Percentiles rank a stretch among this genome's conserved stretches.
Evolutionary conservation across 805 yeast genomes (phyloP).

Genomic region (Yarrowia sp.): DNA sequence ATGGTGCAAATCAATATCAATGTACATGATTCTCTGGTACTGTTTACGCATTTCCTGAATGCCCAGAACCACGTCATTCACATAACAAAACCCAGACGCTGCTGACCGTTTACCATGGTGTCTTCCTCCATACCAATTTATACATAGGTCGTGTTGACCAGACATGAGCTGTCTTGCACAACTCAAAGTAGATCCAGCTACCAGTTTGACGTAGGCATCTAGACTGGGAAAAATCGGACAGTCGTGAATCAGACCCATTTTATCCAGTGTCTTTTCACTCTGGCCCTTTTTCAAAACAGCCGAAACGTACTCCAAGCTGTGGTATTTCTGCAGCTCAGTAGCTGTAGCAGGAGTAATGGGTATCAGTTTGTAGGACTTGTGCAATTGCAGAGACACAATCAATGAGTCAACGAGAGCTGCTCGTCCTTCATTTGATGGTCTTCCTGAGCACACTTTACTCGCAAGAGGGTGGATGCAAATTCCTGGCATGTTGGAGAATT

Average conservation of each 20-base stretch:
- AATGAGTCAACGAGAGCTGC: slow-evolving; percentile 10
- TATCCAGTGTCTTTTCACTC: slow-evolving; percentile 5
- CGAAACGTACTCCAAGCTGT: slow-evolving; percentile 3
- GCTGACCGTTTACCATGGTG: slow-evolving; percentile 59
- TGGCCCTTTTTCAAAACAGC: not conserved
- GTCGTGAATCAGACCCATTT: slow-evolving; percentile 54
- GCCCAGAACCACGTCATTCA: slow-evolving; percentile 64
- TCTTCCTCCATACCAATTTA: slow-evolving; percentile 80
- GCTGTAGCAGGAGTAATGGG: not conserved
- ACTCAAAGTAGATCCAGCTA: slow-evolving; percentile 59
- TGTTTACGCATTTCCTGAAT: slow-evolving; percentile 49
- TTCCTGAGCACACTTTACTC: slow-evolving; percentile 2
- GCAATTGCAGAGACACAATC: not conserved
- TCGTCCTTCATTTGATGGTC: slow-evolving; percentile 23
- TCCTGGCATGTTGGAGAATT: slow-evolving; percentile 17
- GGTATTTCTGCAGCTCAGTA: slow-evolving; percentile 3
- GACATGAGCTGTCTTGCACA: slow-evolving; percentile 44
- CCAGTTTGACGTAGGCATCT: slow-evolving; percentile 47
- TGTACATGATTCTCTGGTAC: slow-evolving; percentile 52
- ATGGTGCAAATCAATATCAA: slow-evolving; percentile 75
- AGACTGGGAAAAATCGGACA: slow-evolving; percentile 62
- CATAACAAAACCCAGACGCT: slow-evolving; percentile 72
- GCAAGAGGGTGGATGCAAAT: slow-evolving; percentile 24
- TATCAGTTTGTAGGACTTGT: slow-evolving; percentile 5
- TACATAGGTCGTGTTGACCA: slow-evolving; percentile 41